These are phyloP conservation scores for Hibiscus syriacus DNA, from an alignment of 345 rosid genomes.

Conservation along the genomic window DNA sequence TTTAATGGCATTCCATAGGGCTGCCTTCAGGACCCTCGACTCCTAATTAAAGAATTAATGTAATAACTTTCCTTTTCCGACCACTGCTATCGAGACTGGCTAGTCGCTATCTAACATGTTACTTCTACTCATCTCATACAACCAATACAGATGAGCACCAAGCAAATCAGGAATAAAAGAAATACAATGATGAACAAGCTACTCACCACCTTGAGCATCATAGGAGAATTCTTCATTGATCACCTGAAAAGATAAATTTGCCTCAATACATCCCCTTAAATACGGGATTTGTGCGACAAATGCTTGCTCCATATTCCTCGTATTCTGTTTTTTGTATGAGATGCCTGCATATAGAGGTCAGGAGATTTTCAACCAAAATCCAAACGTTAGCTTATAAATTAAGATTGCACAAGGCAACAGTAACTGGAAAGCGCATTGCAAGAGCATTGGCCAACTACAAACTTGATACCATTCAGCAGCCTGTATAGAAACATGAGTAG, in stretches of 20 bases:
- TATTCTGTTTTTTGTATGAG: conserved; percentile 98
- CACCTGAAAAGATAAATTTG: conserved; percentile 8
- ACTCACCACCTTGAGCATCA: conserved; percentile 4
- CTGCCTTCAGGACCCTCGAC: not conserved
- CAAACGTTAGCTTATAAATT: no score
- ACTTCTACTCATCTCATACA: conserved; percentile 3
- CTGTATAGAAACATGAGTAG: not conserved
- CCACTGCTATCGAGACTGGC: conserved; percentile 2
- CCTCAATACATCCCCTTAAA: conserved; percentile 95
- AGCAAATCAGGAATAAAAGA: conserved; percentile 1
- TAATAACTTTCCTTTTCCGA: not conserved
- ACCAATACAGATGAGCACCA: conserved; percentile 7
- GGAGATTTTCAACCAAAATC: not conserved
- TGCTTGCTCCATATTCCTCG: conserved; percentile 95
- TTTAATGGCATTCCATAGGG: not conserved
- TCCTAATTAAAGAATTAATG: conserved; percentile 33
- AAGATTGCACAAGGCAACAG: no score
- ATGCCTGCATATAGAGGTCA: conserved; percentile 62
- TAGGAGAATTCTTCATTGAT: not conserved
- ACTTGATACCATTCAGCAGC: not conserved
- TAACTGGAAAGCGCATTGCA: no score
- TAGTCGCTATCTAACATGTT: not conserved
- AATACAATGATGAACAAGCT: not conserved
- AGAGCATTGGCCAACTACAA: not conserved
- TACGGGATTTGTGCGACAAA: conserved; percentile 98